Evolutionary conservation across 257 asterid genomes (phyloP).

Genomic region (Coffea eugenioides): DNA sequence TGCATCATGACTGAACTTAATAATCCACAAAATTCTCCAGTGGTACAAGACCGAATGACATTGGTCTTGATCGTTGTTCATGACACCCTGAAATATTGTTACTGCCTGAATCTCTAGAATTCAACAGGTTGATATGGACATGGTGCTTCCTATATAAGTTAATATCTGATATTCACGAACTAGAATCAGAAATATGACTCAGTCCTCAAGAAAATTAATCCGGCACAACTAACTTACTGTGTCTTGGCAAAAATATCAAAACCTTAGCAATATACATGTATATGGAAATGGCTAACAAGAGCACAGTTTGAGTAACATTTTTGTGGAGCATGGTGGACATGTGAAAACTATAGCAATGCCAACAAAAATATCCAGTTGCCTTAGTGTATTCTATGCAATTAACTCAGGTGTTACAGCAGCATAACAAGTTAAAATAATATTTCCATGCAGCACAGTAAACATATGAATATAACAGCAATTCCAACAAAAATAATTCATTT

Average conservation of each 20-base stretch:
- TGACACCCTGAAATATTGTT: not conserved
- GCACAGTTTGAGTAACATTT: not conserved
- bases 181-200: not conserved
- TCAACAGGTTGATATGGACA: not conserved
- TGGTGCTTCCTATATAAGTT: not conserved
- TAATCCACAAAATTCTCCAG: not conserved
- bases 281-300: no score
- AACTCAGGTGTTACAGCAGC: not conserved
- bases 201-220: not conserved
- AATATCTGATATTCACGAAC: not conserved
- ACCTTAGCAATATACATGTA: no score
- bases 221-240: not conserved
- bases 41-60: not conserved
- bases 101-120: not conserved
- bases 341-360: no score
- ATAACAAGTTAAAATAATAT: not conserved
- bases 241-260: no score
- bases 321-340: no score
- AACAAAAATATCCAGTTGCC: no score
- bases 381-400: no score
- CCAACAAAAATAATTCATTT: not conserved
- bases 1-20: not conserved
- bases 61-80: not conserved
- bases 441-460: not conserved
- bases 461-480: not conserved